Base-by-base conservation (phyloP, 257 asterid species). In the Paulownia fortunei region DNA sequence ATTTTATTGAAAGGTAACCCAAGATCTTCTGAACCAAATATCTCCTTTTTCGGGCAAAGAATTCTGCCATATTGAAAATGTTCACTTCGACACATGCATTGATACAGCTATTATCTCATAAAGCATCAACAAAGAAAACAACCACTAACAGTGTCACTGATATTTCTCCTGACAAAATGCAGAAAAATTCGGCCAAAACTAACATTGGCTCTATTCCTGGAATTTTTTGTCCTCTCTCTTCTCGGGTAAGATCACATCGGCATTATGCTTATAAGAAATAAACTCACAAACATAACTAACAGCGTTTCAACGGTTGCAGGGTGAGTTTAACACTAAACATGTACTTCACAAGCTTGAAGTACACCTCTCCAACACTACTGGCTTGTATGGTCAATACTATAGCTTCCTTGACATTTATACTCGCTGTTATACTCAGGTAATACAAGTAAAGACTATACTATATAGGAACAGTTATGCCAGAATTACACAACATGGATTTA, bases 401-500 rank as follows among this genome's bases (percentile, higher is more conserved):
- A 67, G 92, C 94, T 81, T 83, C 92, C 81, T 56, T 91, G 77
- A 92, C 97, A 42, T 91, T 91, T 80, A 78, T 92, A 37, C 69
- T 89, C 2, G 98, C 98, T 66, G 82, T 89, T n/a, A 61, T 84
- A 3, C 94, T 91, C 82, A 87, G 95, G 97, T 92, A 86, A 51
- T 36, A 2, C 42, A n/a, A 2, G 47, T 4, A 24, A 30, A 24
- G 0, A 11, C 10, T 16, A 27, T 7, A 26, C 3, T 76, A 37
- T 37, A 51, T 9, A 58, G 13, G 46, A 21, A 4, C 5, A 30
- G n/a, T 1, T n/a, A 36, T 0, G 30, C 5, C 19, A 21, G 26
- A 49, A 24, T 16, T 23, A 59, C 24, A 2, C 7, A 23, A 8
- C 5, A 16, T 15, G 37, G 18, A 10, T 41, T 58, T 66, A 7